These are phyloP conservation scores for Xanthoceras sorbifolium DNA, from an alignment of 345 rosid species.

Conservation along the genomic window DNA sequence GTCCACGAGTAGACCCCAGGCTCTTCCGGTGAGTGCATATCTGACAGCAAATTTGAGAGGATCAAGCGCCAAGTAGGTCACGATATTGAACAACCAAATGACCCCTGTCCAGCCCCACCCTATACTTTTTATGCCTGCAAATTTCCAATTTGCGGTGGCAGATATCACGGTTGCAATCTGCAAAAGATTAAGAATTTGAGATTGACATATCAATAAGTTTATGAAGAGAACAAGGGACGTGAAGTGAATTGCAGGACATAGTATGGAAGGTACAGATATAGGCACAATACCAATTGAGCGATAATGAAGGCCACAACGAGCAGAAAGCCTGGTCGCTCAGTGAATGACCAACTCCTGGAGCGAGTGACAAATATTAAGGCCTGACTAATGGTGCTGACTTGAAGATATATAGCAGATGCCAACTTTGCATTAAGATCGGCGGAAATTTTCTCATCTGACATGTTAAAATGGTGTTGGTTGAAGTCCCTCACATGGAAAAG, in stretches of 20 bases:
- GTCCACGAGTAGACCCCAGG: constrained; percentile 35
- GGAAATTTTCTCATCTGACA: constrained; percentile 17
- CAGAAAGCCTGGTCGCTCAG: constrained; percentile 55
- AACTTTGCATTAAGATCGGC: constrained; percentile 28
- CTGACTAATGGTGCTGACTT: constrained; percentile 58
- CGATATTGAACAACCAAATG: constrained; percentile 36
- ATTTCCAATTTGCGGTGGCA: constrained; percentile 31
- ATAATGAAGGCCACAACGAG: constrained; percentile 37
- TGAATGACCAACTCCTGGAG: constrained; percentile 61
- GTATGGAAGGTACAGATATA: not conserved
- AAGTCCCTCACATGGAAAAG: constrained; percentile 44
- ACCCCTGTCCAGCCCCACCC: constrained; percentile 45
- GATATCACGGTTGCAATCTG: constrained; percentile 36
- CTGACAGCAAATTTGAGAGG: constrained; percentile 39
- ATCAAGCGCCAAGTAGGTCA: constrained; percentile 32
- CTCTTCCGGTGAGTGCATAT: constrained; percentile 38
- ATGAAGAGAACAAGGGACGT: not conserved
- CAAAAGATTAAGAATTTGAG: not conserved
- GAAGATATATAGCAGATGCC: constrained; percentile 60
- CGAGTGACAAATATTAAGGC: constrained; percentile 57
- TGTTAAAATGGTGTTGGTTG: constrained; percentile 39
- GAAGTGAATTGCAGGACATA: not conserved
- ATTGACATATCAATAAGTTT: not conserved
- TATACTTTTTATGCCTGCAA: constrained; percentile 37
- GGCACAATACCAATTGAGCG: constrained; percentile 51